Base-by-base conservation (phyloP, 768 basidiomycete genomes). In the Xerocomellus chrysenteron region DNA sequence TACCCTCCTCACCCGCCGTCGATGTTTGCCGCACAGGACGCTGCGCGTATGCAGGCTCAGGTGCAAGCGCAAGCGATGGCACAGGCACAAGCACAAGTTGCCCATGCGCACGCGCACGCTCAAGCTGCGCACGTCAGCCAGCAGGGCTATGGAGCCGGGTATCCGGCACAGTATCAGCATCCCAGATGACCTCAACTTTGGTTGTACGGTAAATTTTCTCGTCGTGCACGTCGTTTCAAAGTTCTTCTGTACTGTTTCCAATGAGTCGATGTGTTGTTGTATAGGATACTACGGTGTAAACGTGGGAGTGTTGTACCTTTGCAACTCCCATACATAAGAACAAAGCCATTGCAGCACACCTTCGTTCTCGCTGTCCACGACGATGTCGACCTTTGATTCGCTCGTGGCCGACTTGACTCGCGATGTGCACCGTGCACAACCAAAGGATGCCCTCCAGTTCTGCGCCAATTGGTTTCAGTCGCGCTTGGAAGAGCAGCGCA, bases 381-480 rank as follows among this genome's bases (percentile, higher is more conserved):
- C 58, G 60, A 66, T 66, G 80, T 88, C 92, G 46, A 89, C 91
- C 24, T 95, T 93, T 70, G 87, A 93, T 61, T 75, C 78, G 41
- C 88, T 98, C 60, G 79, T 97, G 60, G 80, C 78, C 54, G 94
- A 98, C 69, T 80, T 98, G 52, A 87, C 90, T 62, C 86, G 92
- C 69, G 95, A 96, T 71, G 84, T 83, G 42, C 80, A 90, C 42
- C 87, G 90, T 61, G 91, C 84, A 5, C 91, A 94, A 70, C 94
- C 96, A 21, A 86, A 83, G 65, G 96, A 98, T 68, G 84, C 88
- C 5, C 86, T 97, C 45, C 96, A 98, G 74, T 94, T 89, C 73
- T 92, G 89, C 66, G 86, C 95, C 46, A 93, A 87, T 66, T 98
- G 94, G 94, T 98, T 98, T 74, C 90, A 94, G 70, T 80, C 82